Base-by-base conservation (phyloP, 1,284 basidiomycete genomes). In the Cutaneotrichosporon sp. region DNA sequence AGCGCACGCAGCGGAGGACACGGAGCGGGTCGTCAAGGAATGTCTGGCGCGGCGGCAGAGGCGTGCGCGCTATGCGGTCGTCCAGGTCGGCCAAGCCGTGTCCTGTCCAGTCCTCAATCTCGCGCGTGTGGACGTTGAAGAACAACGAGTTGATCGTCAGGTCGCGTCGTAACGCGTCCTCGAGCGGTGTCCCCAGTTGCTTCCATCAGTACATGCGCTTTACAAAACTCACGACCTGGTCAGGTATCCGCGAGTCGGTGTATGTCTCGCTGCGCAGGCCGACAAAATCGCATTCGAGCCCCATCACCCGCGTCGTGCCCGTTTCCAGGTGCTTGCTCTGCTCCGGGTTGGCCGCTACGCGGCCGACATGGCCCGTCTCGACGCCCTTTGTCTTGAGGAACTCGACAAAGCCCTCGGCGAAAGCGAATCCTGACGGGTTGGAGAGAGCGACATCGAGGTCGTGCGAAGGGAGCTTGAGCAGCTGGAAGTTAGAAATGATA, bases 311-410 rank as follows among this genome's bases (percentile, higher is more conserved):
- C 30, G 91, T 87, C n/a, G 87, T 87, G 0, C 92, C 94, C 0
- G 96, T 97, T 76, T 98, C 94, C 34, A 99, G 80, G 75, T 97
- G 96, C 73, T 99, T 99, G 51, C 90, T 94, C 77, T 98, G 96
- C 44, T 94, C 90, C 0, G 96, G 94, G 66, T 98, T 97, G 57
- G 87, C 86, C 49, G 88, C 90, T 54, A 99, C 92, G 67, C 86
- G 90, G 20, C 86, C 79, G 13, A 81, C 77, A 20, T 80, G 80
- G 49, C 84, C 83, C 2, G 83, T 82, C 22, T 80, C 62, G 13
- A 88, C 70, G 40, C 80, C 78, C 45, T 73, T 56, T 0, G 83
- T 79, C 14, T 73, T 66, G 62, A 90, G 78, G 66, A 81, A 96
- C 20, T 79, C 75, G 17, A 84, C 81, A 58, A 98, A 85, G 52